A percentile compares a stretch with the other conserved stretches of the same genome.
These are phyloP conservation scores for Schwanniomyces vanrijiae DNA, from an alignment of 805 yeast genomes.

Conservation along the genomic window DNA sequence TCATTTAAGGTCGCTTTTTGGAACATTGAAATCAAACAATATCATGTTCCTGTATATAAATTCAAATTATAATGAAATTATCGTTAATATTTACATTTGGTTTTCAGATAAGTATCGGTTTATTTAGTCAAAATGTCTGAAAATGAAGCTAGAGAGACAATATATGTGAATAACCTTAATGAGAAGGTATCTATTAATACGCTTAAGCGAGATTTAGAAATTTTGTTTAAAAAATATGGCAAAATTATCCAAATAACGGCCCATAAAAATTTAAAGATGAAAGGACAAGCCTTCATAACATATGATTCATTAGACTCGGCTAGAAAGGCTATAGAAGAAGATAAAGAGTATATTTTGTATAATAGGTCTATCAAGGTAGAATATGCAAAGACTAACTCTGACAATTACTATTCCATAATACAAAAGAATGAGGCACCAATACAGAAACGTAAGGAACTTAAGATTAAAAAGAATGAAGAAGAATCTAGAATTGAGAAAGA, in stretches of 20 bases:
- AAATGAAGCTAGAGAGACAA: constrained; percentile 22
- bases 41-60: not conserved
- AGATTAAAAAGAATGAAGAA: constrained; percentile 11
- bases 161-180: constrained; percentile 73
- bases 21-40: too few species aligned
- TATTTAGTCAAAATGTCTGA: not conserved
- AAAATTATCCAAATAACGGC: constrained; percentile 52
- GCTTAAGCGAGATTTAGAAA: constrained; percentile 43
- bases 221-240: constrained; percentile 47
- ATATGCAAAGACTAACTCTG: constrained; percentile 46
- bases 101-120: not conserved
- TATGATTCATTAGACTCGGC: constrained; percentile 47
- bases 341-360: constrained; percentile 43
- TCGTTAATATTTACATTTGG: too few species aligned
- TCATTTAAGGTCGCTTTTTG: too few species aligned
- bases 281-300: constrained; percentile 83
- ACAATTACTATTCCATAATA: constrained; percentile 20
- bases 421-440: constrained; percentile 19
- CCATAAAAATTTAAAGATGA: constrained; percentile 59
- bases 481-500: constrained; percentile 1
- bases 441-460: constrained; percentile 12
- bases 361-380: constrained; percentile 49
- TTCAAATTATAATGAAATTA: too few species aligned
- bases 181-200: constrained; percentile 61
- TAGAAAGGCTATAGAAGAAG: constrained; percentile 39